phyloP scores from a whole-genome alignment of 805 yeast species.

The Yarrowia sp. region DNA sequence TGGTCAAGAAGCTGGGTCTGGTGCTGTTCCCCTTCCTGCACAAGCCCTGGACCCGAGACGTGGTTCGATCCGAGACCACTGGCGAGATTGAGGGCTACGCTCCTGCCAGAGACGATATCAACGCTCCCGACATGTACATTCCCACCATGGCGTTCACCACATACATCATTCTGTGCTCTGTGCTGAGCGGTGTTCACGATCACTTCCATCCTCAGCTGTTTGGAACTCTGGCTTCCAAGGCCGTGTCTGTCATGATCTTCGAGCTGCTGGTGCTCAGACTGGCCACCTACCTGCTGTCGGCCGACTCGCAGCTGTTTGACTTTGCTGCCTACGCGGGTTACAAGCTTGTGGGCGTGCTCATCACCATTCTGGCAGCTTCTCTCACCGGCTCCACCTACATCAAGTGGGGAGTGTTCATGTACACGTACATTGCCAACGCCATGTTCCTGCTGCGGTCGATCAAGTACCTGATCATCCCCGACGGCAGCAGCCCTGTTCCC shows the following conservation, averaged over 20 bases:
- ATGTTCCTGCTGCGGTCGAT: conserved; percentile 60
- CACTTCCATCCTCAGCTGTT: conserved; percentile 91
- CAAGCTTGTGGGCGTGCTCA: conserved; percentile 76
- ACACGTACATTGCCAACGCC: conserved; percentile 63
- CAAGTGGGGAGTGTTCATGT: conserved; percentile 60
- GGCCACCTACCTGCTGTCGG: conserved; percentile 80
- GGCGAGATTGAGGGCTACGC: conserved; percentile 59
- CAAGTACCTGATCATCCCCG: conserved; percentile 71
- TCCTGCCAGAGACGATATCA: conserved; percentile 83
- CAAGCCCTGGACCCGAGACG: conserved; percentile 76
- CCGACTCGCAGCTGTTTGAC: conserved; percentile 78
- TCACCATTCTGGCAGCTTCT: conserved; percentile 50
- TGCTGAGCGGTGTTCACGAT: conserved; percentile 83
- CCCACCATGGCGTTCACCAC: conserved; percentile 94
- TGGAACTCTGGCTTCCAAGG: conserved; percentile 85
- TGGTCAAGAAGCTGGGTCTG: conserved; percentile 70
- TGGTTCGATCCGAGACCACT: conserved; percentile 51
- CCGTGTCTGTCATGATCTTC: conserved; percentile 77
- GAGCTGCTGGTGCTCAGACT: conserved; percentile 79
- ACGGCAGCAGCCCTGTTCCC: conserved; percentile 44
- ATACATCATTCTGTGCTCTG: conserved; percentile 82
- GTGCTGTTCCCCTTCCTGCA: conserved; percentile 87
- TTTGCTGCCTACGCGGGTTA: conserved; percentile 90
- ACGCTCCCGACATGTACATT: conserved; percentile 95
- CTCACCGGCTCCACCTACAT: conserved; percentile 50